phyloP scores from a whole-genome alignment of 192 early-diverging fungal species.

The Geranomyces michiganensis region DNA sequence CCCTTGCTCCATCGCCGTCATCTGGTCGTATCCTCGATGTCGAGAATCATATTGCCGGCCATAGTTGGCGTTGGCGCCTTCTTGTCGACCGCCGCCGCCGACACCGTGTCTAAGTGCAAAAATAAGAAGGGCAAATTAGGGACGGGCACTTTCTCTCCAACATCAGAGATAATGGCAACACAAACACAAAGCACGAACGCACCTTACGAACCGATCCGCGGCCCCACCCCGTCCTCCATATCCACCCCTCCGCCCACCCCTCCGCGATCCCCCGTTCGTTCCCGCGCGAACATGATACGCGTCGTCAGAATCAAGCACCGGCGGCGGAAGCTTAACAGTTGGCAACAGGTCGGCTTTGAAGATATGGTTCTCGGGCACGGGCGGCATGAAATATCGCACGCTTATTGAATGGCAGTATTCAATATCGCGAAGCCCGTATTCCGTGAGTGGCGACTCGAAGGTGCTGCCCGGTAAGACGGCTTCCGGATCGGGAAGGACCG shows the following conservation, averaged over 20 bases:
- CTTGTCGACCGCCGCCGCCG: slow-evolving; percentile 12
- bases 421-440: slow-evolving; percentile 43
- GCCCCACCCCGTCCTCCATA: slow-evolving; percentile 30
- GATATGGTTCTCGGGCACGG: slow-evolving; percentile 22
- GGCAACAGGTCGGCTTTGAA: slow-evolving; percentile 39
- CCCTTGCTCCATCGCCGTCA: slow-evolving; percentile 3
- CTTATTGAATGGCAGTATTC: slow-evolving; percentile 41
- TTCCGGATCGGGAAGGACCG: slow-evolving; percentile 46
- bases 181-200: too few relatives aligned
- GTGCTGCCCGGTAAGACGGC: slow-evolving; percentile 53
- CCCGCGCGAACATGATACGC: slow-evolving; percentile 45
- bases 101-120: slow-evolving; percentile 25
- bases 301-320: slow-evolving; percentile 37
- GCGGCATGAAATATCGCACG: slow-evolving; percentile 51
- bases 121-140: too few relatives aligned
- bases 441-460: slow-evolving; percentile 48
- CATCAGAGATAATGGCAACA: too few relatives aligned
- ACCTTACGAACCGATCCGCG: slow-evolving; percentile 29
- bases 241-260: slow-evolving; percentile 37
- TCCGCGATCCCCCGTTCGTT: slow-evolving; percentile 18
- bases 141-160: too few relatives aligned
- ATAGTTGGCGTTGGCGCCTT: not conserved
- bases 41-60: slow-evolving; percentile 11
- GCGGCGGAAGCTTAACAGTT: slow-evolving; percentile 27
- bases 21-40: slow-evolving; percentile 9